phyloP scores from a whole-genome alignment of 2,329 filamentous ascomycete species.

The Gnomoniopsis smithogilvyi region DNA sequence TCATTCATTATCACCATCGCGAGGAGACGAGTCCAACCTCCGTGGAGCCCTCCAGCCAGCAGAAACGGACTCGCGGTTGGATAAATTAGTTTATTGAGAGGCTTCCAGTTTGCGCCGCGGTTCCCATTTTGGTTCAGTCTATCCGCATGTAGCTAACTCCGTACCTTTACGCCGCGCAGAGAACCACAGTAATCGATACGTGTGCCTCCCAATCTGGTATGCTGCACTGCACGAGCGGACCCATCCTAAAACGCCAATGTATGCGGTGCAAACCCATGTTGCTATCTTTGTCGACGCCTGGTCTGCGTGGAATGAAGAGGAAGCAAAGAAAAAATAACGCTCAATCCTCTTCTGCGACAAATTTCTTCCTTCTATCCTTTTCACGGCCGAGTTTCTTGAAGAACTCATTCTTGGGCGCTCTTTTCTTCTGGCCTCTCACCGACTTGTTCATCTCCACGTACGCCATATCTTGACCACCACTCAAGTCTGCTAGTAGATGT shows the following conservation, averaged over 20 bases:
- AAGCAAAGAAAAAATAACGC: not conserved
- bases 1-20: too few species aligned
- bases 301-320: too few species aligned
- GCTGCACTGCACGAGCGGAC: too few species aligned
- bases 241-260: not conserved
- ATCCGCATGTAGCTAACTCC: not conserved
- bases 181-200: not conserved
- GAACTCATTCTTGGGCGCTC: constrained; percentile 54
- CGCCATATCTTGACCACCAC: constrained; percentile 96
- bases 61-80: too few species aligned
- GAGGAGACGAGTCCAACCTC: too few species aligned
- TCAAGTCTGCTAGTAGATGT: constrained; percentile 79
- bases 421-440: constrained; percentile 65
- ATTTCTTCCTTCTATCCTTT: constrained; percentile 48
- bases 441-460: constrained; percentile 81
- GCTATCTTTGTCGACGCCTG: not conserved
- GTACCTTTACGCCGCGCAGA: not conserved
- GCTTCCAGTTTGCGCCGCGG: not conserved
- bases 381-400: constrained; percentile 66
- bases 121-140: not conserved
- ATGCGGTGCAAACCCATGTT: not conserved
- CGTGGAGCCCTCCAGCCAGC: too few species aligned
- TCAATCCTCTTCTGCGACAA: not conserved
- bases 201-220: not conserved
- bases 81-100: too few species aligned